A percentile compares a stretch with the other conserved stretches of the same genome.
phyloP scores from a whole-genome alignment of 345 rosid genomes.

The Syzygium oleosum region DNA sequence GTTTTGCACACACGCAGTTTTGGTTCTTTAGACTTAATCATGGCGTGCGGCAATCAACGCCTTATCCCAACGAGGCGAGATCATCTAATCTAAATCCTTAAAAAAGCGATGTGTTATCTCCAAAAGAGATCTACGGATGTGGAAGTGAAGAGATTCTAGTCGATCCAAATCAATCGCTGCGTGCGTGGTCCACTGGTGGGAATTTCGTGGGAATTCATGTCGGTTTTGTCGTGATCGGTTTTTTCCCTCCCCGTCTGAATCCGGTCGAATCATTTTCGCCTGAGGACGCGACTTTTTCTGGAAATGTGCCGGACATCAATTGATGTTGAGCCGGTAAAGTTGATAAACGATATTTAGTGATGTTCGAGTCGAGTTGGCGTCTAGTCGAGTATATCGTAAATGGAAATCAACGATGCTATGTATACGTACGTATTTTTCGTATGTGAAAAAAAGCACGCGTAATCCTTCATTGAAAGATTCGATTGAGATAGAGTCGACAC shows the following conservation, averaged over 20 bases:
- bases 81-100: neutral
- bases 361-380: neutral
- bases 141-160: neutral
- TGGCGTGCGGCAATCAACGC: neutral
- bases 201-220: neutral
- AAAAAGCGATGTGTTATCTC: neutral
- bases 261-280: too few relatives aligned
- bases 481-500: neutral
- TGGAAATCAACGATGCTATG: neutral
- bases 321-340: too few relatives aligned
- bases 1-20: too few relatives aligned
- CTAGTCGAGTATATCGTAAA: rapidly evolving
- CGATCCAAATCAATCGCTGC: neutral
- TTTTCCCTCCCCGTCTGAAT: too few relatives aligned
- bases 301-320: too few relatives aligned
- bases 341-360: too few relatives aligned
- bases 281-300: too few relatives aligned
- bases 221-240: neutral
- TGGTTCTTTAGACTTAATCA: neutral
- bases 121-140: neutral
- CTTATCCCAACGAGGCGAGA: neutral
- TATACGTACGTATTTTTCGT: neutral
- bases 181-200: too few relatives aligned
- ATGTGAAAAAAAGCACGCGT: neutral
- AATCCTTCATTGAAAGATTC: neutral